Percentiles rank a stretch among this genome's conserved stretches.
phyloP scores from a whole-genome alignment of 1,284 basidiomycete genomes.

The Pseudozyma thailandica region DNA sequence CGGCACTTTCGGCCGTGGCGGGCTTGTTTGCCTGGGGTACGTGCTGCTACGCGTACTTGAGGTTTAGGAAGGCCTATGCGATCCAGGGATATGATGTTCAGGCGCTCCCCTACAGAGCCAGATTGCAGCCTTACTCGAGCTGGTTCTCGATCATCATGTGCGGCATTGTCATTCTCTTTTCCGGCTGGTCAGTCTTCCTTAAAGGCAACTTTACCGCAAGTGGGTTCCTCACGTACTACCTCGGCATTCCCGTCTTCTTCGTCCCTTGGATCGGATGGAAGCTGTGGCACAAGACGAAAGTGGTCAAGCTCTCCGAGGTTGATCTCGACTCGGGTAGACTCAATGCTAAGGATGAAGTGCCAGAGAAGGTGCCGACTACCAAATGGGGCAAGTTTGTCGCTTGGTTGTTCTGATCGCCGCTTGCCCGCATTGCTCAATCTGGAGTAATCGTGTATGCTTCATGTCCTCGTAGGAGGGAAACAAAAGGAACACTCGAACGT shows the following conservation, averaged over 20 bases:
- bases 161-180: constrained; percentile 57
- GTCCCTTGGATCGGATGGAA: constrained; percentile 77
- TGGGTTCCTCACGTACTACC: constrained; percentile 84
- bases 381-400: constrained; percentile 37
- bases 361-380: constrained; percentile 18
- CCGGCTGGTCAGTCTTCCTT: constrained; percentile 69
- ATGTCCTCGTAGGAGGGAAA: no score
- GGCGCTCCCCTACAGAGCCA: constrained; percentile 70
- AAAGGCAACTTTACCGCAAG: constrained; percentile 51
- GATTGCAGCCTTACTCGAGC: constrained; percentile 66
- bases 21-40: constrained; percentile 85
- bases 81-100: constrained; percentile 74
- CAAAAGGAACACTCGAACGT: constrained; percentile 7
- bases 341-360: constrained; percentile 26
- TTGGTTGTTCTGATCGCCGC: constrained; percentile 39
- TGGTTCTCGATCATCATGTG: constrained; percentile 53
- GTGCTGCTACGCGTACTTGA: constrained; percentile 79
- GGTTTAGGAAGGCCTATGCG: constrained; percentile 76
- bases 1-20: constrained; percentile 76
- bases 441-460: no score
- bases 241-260: constrained; percentile 80
- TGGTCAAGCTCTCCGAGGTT: constrained; percentile 50
- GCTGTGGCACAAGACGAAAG: constrained; percentile 71
- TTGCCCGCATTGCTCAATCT: not conserved
- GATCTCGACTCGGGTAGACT: constrained; percentile 73